Evolutionary conservation across 2,329 filamentous ascomycete genomes (phyloP), one percentile per base, ranked within the genome.

Genomic region (Hawksworthiomyces lignivorus): DNA sequence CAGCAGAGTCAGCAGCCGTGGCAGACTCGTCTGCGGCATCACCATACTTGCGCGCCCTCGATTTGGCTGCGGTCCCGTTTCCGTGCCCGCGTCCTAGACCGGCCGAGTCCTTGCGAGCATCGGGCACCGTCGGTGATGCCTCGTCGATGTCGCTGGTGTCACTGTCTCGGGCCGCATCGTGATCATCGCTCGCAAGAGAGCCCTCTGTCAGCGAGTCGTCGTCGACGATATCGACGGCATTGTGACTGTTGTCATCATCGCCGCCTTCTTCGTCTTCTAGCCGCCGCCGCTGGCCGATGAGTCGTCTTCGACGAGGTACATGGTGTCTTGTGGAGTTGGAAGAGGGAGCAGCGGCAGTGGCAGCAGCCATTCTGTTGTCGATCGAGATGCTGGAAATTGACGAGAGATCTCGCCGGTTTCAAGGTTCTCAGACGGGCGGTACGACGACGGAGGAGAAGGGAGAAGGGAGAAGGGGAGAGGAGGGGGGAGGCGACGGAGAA

Each of bases 121-220:
- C 64, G 27, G 62, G 65, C 29, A 64, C 62, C 14, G 69, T 72
- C 21, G 76, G 72, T 12, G 72, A 75, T 18, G 66, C 58, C 48
- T 77, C 74, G 40, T 77, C 72, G 51, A 77, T 66, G 53, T 77
- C 75, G 62, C 73, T 79, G n/a, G 73, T 75, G 52, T 82, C 78
- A 58, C 78, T 81, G 47, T 77, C 75, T 52, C 77, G 68, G 53
- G 65, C 72, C 41, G 64, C 65, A 50, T 77, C 75, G 52, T 77
- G 67, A 44, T 82, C 79, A 46, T 82, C 79, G 56, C 72, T 80
- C 45, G 66, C 65, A 51, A 77, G 62, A 44, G 80, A 82, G 50
- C 74, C 78, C 46, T 83, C 80, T 49, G 73, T 80, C 51, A 79
- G 60, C 39, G 79, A 83, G 57, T 83, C 79, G 52, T 83, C 78